Evolutionary conservation across 2,329 filamentous ascomycete species (phyloP), one percentile per base, ranked within the genome.

Genomic region (Diaporthe australafricana): DNA sequence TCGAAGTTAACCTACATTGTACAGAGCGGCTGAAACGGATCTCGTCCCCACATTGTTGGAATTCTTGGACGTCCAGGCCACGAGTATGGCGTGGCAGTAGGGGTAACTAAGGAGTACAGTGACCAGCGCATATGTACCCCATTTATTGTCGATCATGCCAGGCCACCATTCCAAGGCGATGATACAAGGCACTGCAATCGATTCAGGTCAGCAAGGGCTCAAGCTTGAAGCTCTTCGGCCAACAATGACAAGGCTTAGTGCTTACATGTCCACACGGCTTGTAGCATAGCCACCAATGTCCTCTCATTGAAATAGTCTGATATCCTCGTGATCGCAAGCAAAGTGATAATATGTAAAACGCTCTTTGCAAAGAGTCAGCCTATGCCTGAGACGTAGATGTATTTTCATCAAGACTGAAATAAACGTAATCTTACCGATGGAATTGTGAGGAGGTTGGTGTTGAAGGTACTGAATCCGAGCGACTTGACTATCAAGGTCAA

Each of bases 1-100:
- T 3, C 2, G 16, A 12, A 25, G n/a, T 40, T 9, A 30, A 74
- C 79, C 74, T 74, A 83, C 81, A 73, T 91, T 91, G 78, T 91
- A 91, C 9, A 90, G 75, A 0, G 88, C 89, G 0, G 88, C 86
- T 0, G 88, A 87, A 3, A 92, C 87, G 6, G 89, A 87, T 6
- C 90, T 81, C 2, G 88, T 89, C 27, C 89, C 84, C 5, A 91
- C 90, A 25, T 86, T 87, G 70, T 89, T 89, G 0, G 88, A 85
- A 75, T 92, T 92, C 69, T 86, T 85, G 4, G 87, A 89, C 1
- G 84, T 87, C 83, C 88, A 88, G 0, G 87, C 89, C 0, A 90
- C 89, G 2, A 90, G 80, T 38, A 91, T 87, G 0, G 90, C 88
- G 76, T 91, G 86, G 73, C 82, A 86, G 76, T 90, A 90, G 0